A percentile compares a stretch with the other conserved stretches of the same genome.
phyloP scores from a whole-genome alignment of 805 yeast genomes.

The Hanseniaspora occidentalis region DNA sequence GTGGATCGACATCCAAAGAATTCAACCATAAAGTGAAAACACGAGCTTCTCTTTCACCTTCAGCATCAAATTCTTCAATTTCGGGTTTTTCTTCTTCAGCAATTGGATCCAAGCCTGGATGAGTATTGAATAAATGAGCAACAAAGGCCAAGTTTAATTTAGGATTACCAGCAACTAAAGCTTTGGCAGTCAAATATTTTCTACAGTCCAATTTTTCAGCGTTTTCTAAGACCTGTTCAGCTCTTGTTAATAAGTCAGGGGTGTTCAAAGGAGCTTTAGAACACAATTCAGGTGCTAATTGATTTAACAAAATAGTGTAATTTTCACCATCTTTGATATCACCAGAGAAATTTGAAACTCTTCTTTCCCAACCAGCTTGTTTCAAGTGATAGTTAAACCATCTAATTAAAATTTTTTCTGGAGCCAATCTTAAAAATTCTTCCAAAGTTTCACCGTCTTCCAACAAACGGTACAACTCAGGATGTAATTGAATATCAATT shows the following conservation, averaged over 20 bases:
- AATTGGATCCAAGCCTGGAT: slow-evolving; percentile 93
- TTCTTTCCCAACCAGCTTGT: slow-evolving; percentile 80
- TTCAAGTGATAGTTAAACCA: slow-evolving; percentile 96
- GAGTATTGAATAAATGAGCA: slow-evolving; percentile 91
- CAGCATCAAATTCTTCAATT: slow-evolving; percentile 97
- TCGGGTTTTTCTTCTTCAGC: slow-evolving; percentile 86
- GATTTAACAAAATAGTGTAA: slow-evolving; percentile 81
- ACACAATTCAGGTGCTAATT: slow-evolving; percentile 73
- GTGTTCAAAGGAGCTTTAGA: slow-evolving; percentile 76
- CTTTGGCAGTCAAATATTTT: slow-evolving; percentile 86
- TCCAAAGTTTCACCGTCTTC: slow-evolving; percentile 96
- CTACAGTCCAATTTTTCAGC: slow-evolving; percentile 90
- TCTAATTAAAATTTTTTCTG: slow-evolving; percentile 90
- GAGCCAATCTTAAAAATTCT: slow-evolving; percentile 91
- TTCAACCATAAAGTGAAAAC: slow-evolving; percentile 97
- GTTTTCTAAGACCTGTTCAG: slow-evolving; percentile 72
- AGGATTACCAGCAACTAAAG: slow-evolving; percentile 92
- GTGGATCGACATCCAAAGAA: slow-evolving; percentile 91
- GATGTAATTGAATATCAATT: slow-evolving; percentile 92
- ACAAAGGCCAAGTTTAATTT: slow-evolving; percentile 94
- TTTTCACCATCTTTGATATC: slow-evolving; percentile 94
- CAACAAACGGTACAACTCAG: slow-evolving; percentile 85
- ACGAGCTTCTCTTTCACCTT: slow-evolving; percentile 98
- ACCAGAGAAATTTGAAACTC: slow-evolving; percentile 72
- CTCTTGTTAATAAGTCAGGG: slow-evolving; percentile 60